Percentiles rank a stretch among this genome's conserved stretches.
These are phyloP conservation scores for Chiua virens DNA, from an alignment of 768 basidiomycete genomes.

Conservation along the genomic window DNA sequence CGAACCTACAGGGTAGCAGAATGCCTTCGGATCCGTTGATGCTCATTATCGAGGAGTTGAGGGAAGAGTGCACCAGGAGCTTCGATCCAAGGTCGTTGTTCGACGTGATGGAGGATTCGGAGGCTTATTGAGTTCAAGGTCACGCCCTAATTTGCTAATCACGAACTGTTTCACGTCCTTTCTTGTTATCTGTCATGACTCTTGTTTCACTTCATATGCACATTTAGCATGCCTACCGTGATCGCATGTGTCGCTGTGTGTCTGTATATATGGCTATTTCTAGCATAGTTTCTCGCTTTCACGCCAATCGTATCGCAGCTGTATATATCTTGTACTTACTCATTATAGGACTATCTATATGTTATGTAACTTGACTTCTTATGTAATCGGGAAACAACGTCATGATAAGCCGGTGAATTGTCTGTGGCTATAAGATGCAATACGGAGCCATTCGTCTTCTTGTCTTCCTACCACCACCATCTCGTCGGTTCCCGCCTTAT, in stretches of 20 bases:
- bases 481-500: slow-evolving; percentile 13
- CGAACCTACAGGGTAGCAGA: not conserved
- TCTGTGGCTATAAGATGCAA: slow-evolving; percentile 7
- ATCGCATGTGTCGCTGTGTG: not conserved
- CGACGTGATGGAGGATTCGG: slow-evolving; percentile 1
- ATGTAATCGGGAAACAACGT: not conserved
- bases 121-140: slow-evolving; percentile 1
- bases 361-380: too few relatives aligned
- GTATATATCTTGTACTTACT: too few relatives aligned
- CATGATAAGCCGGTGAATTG: not conserved
- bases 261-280: not conserved
- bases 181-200: too few relatives aligned
- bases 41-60: slow-evolving; percentile 20
- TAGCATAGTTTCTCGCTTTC: too few relatives aligned
- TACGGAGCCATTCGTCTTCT: not conserved
- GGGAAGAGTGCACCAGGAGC: slow-evolving; percentile 11
- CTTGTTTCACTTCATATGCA: too few relatives aligned
- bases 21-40: slow-evolving; percentile 7
- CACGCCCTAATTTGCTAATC: too few relatives aligned
- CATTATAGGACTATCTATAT: too few relatives aligned
- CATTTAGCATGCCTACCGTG: not conserved
- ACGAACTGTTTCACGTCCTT: too few relatives aligned
- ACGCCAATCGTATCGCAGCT: too few relatives aligned
- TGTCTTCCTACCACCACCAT: slow-evolving; percentile 11
- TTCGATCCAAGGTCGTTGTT: slow-evolving; percentile 21